phyloP scores from a whole-genome alignment of 2,329 filamentous ascomycete species.

The Knoxdaviesia proteae region DNA sequence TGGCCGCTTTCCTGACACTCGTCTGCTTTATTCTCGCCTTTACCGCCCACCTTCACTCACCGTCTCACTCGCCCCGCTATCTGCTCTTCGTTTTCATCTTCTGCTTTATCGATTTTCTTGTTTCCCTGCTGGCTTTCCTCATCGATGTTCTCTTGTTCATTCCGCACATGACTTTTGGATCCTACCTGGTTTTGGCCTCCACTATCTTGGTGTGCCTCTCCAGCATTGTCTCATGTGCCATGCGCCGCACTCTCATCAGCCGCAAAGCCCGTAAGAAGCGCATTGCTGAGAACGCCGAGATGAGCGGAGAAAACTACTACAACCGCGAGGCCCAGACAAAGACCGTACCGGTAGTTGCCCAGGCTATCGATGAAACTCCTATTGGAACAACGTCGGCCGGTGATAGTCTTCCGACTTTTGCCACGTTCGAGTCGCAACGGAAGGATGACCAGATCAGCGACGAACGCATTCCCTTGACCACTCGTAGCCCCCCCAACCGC shows the following conservation, averaged over 20 bases:
- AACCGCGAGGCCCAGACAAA: constrained; percentile 42
- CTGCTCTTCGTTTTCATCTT: constrained; percentile 72
- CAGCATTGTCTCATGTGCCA: constrained; percentile 75
- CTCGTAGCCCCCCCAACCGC: constrained; percentile 37
- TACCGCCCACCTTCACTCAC: constrained; percentile 66
- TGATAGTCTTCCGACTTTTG: constrained; percentile 32
- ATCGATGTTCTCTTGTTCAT: constrained; percentile 90
- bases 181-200: constrained; percentile 77
- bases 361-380: too few species aligned
- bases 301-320: constrained; percentile 90
- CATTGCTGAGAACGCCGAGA: constrained; percentile 85
- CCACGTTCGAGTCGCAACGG: constrained; percentile 47
- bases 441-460: constrained; percentile 42
- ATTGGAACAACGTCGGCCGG: constrained; percentile 29
- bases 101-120: constrained; percentile 63
- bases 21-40: constrained; percentile 64
- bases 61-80: constrained; percentile 78
- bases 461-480: constrained; percentile 50
- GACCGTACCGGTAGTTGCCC: constrained; percentile 8
- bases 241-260: constrained; percentile 79
- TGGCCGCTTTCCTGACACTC: constrained; percentile 70
- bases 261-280: constrained; percentile 83
- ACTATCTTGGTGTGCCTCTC: constrained; percentile 69
- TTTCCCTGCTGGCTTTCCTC: constrained; percentile 71
- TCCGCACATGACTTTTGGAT: constrained; percentile 82